phyloP scores from a whole-genome alignment of 2,329 filamentous ascomycete genomes.

The Penicillium sp. region DNA sequence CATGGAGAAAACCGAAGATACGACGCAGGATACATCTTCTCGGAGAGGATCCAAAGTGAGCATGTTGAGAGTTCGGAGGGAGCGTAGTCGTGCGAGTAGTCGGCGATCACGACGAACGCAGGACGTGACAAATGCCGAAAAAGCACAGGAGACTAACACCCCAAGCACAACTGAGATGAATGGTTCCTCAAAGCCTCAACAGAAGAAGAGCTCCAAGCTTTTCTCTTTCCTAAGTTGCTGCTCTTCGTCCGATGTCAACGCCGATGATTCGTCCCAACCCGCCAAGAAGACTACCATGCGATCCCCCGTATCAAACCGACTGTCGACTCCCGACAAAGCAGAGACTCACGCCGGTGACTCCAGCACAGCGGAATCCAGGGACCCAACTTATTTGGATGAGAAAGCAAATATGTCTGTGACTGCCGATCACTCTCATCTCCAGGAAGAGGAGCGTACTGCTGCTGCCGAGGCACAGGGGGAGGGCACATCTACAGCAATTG shows the following conservation, averaged over 20 bases:
- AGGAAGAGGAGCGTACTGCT: constrained; percentile 32
- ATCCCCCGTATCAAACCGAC: constrained; percentile 32
- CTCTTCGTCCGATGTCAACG: constrained; percentile 43
- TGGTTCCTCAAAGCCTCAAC: constrained; percentile 33
- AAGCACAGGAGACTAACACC: constrained; percentile 27
- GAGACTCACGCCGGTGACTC: constrained; percentile 37
- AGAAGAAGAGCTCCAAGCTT: constrained; percentile 39
- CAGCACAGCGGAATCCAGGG: constrained; percentile 39
- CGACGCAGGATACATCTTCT: constrained; percentile 41
- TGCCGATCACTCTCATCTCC: constrained; percentile 25
- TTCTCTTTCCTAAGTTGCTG: constrained; percentile 49
- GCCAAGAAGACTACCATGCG: constrained; percentile 45
- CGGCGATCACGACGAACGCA: constrained; percentile 38
- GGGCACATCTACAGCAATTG: constrained; percentile 18
- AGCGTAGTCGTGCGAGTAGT: constrained; percentile 63
- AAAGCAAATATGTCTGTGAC: constrained; percentile 33
- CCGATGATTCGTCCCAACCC: constrained; percentile 41
- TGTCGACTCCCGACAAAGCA: constrained; percentile 39
- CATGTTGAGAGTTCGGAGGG: constrained; percentile 58
- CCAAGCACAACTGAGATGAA: constrained; percentile 29
- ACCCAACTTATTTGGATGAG: constrained; percentile 36
- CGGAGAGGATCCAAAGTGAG: constrained; percentile 62
- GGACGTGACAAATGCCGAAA: constrained; percentile 29
- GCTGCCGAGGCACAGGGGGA: constrained; percentile 36
- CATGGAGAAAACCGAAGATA: constrained; percentile 31